Conservation (phyloP, 352 stramenopile genomes). For the Phytophthora fragariae region DNA sequence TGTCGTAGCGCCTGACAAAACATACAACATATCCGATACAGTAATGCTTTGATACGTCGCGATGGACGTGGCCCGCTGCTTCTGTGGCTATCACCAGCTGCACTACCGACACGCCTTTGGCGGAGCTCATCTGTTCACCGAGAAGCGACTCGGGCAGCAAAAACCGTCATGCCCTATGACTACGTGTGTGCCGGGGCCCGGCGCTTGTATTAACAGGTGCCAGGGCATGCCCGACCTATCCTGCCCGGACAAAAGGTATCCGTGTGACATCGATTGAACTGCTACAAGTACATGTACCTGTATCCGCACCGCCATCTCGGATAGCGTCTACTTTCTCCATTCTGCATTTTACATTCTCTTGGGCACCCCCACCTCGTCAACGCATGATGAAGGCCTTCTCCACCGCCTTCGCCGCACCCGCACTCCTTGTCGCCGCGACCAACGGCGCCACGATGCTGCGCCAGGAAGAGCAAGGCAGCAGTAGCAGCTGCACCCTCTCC, state of each 20-base stretch:
- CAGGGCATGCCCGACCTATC: background rate
- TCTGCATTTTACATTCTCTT: background rate
- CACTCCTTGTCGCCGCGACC: background rate
- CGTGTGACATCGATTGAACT: background rate
- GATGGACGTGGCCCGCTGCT: background rate
- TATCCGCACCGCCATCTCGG: background rate
- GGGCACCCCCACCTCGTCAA: background rate
- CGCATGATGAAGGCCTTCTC: background rate
- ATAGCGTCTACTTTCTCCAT: background rate
- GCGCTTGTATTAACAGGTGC: slow-evolving; percentile 1
- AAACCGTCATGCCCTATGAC: background rate
- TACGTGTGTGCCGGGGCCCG: background rate
- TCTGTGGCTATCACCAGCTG: slow-evolving; percentile 1
- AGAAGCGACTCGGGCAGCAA: background rate
- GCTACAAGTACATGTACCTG: background rate
- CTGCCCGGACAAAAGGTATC: background rate
- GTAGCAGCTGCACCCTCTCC: background rate
- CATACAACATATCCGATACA: background rate
- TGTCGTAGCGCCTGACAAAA: background rate
- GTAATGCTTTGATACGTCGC: background rate
- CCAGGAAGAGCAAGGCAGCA: background rate
- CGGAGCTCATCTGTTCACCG: slow-evolving; percentile 1
- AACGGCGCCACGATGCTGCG: background rate
- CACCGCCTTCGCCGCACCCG: background rate
- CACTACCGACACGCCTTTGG: background rate